Conservation (phyloP, 441 rosid genomes). For the Metrosideros polymorpha region DNA sequence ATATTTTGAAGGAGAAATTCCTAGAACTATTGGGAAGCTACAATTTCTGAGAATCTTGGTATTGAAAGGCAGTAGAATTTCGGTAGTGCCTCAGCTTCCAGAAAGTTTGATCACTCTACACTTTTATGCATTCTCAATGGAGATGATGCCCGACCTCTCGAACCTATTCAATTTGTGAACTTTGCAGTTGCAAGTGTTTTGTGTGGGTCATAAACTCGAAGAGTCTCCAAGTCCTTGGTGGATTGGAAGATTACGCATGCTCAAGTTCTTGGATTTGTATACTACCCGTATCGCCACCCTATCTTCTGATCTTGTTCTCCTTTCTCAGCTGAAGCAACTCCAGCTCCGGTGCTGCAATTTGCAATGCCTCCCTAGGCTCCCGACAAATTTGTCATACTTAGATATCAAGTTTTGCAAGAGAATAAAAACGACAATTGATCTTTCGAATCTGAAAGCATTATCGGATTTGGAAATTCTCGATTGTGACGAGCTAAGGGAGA, state of each 20-base stretch:
- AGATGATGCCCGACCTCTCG: not conserved
- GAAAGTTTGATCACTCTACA: not conserved
- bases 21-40: not conserved
- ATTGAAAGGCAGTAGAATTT: not conserved
- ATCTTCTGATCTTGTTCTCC: not conserved
- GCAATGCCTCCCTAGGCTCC: not conserved
- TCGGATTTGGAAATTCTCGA: not conserved
- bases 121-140: not conserved
- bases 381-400: not conserved
- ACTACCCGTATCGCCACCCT: not conserved
- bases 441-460: not conserved
- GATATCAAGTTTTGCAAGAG: not conserved
- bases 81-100: not conserved
- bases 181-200: not conserved
- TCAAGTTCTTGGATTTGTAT: not conserved
- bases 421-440: not conserved
- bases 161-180: not conserved
- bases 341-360: fast-evolving
- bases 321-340: not conserved
- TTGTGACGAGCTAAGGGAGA: not conserved
- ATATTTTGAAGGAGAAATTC: not conserved
- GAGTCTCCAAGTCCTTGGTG: not conserved
- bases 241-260: not conserved
- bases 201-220: not conserved
- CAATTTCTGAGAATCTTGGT: not conserved